Percentiles rank a stretch among this genome's conserved stretches.
These are phyloP conservation scores for Xylaria curta DNA, from an alignment of 495 filamentous ascomycete species.

Conservation along the genomic window DNA sequence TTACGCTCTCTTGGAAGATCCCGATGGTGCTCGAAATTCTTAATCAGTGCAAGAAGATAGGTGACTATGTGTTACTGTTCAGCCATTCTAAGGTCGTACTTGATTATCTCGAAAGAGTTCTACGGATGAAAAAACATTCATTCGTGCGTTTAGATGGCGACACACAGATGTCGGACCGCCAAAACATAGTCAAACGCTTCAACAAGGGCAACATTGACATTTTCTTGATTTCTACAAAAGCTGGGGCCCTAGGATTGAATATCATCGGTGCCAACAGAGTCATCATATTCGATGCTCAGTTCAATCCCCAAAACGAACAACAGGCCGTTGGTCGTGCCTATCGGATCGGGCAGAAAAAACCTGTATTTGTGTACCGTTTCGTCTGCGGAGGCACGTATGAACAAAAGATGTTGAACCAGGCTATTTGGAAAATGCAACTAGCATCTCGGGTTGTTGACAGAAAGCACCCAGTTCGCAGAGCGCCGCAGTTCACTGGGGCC, in stretches of 20 bases:
- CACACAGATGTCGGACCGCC: constrained; percentile 60
- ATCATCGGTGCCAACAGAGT: constrained; percentile 85
- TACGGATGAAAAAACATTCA: constrained; percentile 49
- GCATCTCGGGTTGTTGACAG: constrained; percentile 82
- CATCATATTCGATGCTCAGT: constrained; percentile 84
- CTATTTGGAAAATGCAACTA: constrained; percentile 81
- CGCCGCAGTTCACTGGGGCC: constrained; percentile 59
- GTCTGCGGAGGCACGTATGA: constrained; percentile 81
- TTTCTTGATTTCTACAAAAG: constrained; percentile 82
- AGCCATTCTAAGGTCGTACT: constrained; percentile 74
- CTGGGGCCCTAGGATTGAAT: constrained; percentile 85
- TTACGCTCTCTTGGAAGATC: constrained; percentile 67
- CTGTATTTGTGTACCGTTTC: constrained; percentile 89
- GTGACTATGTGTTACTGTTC: constrained; percentile 83
- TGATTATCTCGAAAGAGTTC: constrained; percentile 66
- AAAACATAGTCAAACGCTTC: constrained; percentile 68
- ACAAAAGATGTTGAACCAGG: constrained; percentile 69
- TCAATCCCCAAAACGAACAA: constrained; percentile 81
- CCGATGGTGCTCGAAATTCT: constrained; percentile 71
- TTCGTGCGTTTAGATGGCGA: constrained; percentile 71
- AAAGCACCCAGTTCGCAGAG: constrained; percentile 69
- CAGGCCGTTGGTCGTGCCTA: constrained; percentile 90
- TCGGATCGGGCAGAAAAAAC: constrained; percentile 83
- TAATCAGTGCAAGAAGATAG: constrained; percentile 58
- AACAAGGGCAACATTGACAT: constrained; percentile 60